A percentile compares a stretch with the other conserved stretches of the same genome.
These are phyloP conservation scores for Rubus parviflorus DNA, from an alignment of 306 rosid genomes.

Conservation along the genomic window DNA sequence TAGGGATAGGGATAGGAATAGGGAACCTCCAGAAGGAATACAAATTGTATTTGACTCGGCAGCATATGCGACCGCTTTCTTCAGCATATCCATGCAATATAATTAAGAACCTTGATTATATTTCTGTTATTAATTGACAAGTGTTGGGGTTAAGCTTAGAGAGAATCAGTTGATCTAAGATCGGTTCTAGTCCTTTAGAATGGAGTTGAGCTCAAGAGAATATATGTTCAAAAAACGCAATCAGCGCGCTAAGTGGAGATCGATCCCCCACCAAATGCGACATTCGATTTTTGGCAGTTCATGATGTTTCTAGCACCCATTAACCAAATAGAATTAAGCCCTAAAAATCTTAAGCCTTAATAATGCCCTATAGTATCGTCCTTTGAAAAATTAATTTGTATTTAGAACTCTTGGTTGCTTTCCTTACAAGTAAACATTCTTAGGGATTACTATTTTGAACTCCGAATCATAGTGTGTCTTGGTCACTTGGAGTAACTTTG, in stretches of 20 bases:
- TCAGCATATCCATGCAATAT: background rate
- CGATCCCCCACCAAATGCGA: too few relatives aligned
- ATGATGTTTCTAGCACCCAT: background rate
- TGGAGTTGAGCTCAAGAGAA: too few relatives aligned
- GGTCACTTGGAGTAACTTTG: background rate
- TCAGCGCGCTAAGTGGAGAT: too few relatives aligned
- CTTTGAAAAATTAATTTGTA: too few relatives aligned
- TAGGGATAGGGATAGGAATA: background rate
- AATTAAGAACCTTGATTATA: background rate
- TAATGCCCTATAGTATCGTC: too few relatives aligned
- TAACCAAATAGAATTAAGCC: background rate
- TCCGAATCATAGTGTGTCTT: background rate
- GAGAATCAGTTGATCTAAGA: too few relatives aligned
- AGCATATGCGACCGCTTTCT: constrained; percentile 29
- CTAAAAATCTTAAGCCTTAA: too few relatives aligned
- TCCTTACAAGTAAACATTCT: too few relatives aligned
- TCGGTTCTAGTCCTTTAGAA: too few relatives aligned
- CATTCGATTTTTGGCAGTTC: background rate
- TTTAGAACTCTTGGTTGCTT: too few relatives aligned
- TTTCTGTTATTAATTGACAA: background rate
- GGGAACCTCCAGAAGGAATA: constrained; percentile 9
- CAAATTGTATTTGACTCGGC: constrained; percentile 7
- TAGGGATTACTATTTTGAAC: background rate
- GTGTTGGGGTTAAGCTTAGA: too few relatives aligned
- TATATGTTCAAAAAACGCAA: too few relatives aligned